Evolutionary conservation across 2,329 filamentous ascomycete species (phyloP).

Genomic region (Metarhizium anisopliae): DNA sequence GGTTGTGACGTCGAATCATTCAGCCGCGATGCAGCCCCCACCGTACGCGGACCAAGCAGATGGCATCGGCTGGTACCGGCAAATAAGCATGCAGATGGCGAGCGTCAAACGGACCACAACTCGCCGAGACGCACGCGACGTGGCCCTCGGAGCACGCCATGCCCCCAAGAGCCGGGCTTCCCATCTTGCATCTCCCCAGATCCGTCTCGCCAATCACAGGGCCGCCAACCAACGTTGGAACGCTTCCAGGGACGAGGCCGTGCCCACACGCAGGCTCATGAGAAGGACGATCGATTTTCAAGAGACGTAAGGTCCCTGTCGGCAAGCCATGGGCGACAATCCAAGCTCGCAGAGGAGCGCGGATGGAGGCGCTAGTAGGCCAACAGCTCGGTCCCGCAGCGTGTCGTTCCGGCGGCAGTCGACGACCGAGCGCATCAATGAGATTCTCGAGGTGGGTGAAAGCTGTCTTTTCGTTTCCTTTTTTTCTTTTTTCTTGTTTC

Average conservation of each 20-base stretch:
- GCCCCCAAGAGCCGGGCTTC: not conserved
- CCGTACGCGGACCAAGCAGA: not conserved
- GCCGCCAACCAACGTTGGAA: not conserved
- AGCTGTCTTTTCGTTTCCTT: not conserved
- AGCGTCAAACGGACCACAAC: not conserved
- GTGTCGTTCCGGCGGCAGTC: conserved; percentile 19
- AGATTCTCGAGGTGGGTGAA: conserved; percentile 36
- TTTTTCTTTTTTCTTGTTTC: too few relatives aligned
- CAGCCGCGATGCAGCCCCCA: too few relatives aligned
- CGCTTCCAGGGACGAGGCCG: not conserved
- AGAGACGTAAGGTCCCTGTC: not conserved
- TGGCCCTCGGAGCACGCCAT: conserved; percentile 3
- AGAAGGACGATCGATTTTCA: not conserved
- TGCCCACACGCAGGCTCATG: not conserved
- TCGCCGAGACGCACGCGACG: not conserved
- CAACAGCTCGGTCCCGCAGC: not conserved
- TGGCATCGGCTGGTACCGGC: too few relatives aligned
- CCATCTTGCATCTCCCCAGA: not conserved
- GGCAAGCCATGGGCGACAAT: conserved; percentile 1
- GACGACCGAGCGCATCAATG: conserved; percentile 31
- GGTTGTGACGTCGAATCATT: too few relatives aligned
- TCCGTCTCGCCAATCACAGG: not conserved
- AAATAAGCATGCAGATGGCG: too few relatives aligned
- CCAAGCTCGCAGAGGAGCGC: not conserved
- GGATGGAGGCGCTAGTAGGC: not conserved